Evolutionary conservation across 2,329 filamentous ascomycete species (phyloP).

Genomic region (Paecilomyces formosus): DNA sequence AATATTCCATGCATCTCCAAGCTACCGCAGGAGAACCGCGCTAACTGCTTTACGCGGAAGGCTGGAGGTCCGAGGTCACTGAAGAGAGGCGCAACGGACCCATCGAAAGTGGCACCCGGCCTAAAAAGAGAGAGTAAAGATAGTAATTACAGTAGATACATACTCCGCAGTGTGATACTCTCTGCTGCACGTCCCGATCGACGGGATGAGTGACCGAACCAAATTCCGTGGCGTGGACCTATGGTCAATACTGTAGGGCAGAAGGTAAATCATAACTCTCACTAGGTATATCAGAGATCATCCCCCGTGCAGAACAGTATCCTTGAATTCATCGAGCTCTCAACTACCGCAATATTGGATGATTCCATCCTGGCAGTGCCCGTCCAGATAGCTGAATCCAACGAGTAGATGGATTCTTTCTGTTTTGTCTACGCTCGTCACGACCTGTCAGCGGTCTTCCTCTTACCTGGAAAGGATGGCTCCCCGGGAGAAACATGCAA

Average conservation of each 20-base stretch:
- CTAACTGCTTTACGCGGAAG: background rate
- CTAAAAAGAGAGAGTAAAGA: background rate
- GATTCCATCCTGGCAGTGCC: background rate
- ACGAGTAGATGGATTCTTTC: background rate
- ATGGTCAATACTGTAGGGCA: too few relatives aligned
- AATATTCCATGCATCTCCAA: background rate
- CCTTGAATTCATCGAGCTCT: background rate
- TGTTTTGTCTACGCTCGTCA: background rate
- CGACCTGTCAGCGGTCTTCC: background rate
- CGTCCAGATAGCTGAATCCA: background rate
- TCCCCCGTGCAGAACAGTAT: too few relatives aligned
- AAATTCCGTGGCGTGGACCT: too few relatives aligned
- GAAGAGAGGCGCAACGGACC: background rate
- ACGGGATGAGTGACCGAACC: too few relatives aligned
- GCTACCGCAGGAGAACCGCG: background rate
- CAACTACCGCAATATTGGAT: background rate
- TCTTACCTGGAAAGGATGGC: background rate
- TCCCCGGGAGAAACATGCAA: background rate
- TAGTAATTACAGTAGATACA: too few relatives aligned
- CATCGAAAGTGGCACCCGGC: background rate
- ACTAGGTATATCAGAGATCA: too few relatives aligned
- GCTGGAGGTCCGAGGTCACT: background rate
- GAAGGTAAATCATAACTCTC: too few relatives aligned
- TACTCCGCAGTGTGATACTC: too few relatives aligned
- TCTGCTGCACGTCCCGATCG: too few relatives aligned